Conservation (phyloP, 164 flowering plant genomes). For the Magnolia sinica region DNA sequence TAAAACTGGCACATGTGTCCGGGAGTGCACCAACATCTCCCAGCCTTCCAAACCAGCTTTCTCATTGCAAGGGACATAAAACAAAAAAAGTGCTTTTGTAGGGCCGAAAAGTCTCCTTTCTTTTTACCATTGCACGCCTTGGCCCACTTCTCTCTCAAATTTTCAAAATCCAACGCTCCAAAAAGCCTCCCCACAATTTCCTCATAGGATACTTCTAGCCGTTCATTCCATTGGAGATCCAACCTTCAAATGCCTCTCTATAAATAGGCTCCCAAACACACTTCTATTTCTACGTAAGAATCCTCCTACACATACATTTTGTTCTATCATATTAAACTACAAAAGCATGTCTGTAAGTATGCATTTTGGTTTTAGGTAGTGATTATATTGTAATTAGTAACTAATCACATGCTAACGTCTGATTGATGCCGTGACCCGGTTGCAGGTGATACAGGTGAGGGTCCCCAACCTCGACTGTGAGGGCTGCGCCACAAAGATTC, state of each 20-base stretch:
- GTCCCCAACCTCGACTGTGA: conserved; percentile 76
- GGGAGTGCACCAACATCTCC: background rate
- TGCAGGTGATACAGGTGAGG: conserved; percentile 66
- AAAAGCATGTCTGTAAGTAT: conserved; percentile 16
- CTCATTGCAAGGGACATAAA: background rate
- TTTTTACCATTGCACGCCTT: conserved; percentile 6
- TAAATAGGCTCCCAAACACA: background rate
- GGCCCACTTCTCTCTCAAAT: background rate
- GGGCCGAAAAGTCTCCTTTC: background rate
- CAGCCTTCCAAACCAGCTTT: background rate
- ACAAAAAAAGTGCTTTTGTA: background rate
- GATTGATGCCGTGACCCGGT: background rate
- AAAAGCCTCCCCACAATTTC: background rate
- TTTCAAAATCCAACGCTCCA: conserved; percentile 9
- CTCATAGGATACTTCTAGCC: too few relatives aligned
- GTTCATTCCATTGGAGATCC: background rate
- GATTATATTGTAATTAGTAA: background rate
- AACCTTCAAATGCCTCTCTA: background rate
- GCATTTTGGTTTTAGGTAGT: background rate
- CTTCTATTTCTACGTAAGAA: background rate
- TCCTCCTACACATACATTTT: background rate
- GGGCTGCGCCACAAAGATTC: conserved; percentile 72
- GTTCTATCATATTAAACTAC: background rate
- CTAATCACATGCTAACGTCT: background rate
- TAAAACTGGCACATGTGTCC: background rate